These are phyloP conservation scores for Mycena latifolia DNA, from an alignment of 768 basidiomycete genomes.

Conservation along the genomic window DNA sequence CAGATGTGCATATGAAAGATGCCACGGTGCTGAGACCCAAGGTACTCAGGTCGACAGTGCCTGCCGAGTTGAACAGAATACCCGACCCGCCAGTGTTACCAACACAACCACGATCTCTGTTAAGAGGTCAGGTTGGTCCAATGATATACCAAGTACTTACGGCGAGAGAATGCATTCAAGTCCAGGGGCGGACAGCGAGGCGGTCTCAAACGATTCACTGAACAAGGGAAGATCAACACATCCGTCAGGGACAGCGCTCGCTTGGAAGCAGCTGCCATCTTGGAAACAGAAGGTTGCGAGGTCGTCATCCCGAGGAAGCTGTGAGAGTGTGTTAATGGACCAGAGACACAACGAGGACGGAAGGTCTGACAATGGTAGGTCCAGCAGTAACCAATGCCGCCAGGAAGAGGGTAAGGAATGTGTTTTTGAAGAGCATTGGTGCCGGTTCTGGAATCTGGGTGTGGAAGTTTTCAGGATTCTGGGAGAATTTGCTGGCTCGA, in stretches of 20 bases:
- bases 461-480: too few relatives aligned
- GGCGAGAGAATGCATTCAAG: slow-evolving; percentile 22
- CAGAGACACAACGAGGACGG: not conserved
- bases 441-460: too few relatives aligned
- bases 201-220: slow-evolving; percentile 22
- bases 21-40: slow-evolving; percentile 26
- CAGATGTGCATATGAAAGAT: slow-evolving; percentile 30
- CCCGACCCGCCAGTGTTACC: not conserved
- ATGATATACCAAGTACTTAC: too few relatives aligned
- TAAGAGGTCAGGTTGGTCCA: not conserved
- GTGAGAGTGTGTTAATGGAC: not conserved
- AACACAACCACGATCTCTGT: slow-evolving; percentile 18
- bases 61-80: slow-evolving; percentile 15
- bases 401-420: too few relatives aligned
- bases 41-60: slow-evolving; percentile 26
- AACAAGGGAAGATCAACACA: slow-evolving; percentile 32
- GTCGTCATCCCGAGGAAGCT: slow-evolving; percentile 20
- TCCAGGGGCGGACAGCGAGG: slow-evolving; percentile 23
- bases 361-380: too few relatives aligned
- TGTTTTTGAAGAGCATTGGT: too few relatives aligned
- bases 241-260: slow-evolving; percentile 11
- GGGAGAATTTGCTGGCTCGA: too few relatives aligned
- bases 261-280: slow-evolving; percentile 27
- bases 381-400: too few relatives aligned
- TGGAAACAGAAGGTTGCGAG: slow-evolving; percentile 26